Evolutionary conservation across 768 basidiomycete species (phyloP).

Genomic region (Naganishia onofrii): DNA sequence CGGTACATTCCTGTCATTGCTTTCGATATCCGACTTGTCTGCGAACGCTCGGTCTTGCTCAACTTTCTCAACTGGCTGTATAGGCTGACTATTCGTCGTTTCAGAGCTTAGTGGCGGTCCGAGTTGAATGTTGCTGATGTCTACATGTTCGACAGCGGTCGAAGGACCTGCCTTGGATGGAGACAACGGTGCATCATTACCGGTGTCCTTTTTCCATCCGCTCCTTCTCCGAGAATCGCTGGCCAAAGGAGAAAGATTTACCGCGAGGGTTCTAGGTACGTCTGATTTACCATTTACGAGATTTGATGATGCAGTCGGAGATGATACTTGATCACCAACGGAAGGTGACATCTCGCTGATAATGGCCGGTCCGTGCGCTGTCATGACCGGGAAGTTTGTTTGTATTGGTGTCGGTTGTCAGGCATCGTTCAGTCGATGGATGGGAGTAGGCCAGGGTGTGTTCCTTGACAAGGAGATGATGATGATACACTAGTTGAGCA

Average conservation of each 20-base stretch:
- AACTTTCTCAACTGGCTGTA: neutral
- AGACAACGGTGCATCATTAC: neutral
- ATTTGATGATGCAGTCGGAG: neutral
- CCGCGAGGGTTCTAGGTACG: neutral
- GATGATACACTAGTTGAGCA: too few species aligned
- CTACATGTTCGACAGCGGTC: neutral
- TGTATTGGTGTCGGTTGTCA: neutral
- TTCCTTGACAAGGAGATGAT: neutral
- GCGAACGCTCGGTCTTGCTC: neutral
- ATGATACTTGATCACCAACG: neutral
- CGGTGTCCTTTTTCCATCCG: constrained; percentile 14
- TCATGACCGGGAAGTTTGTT: neutral
- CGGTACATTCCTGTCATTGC: neutral
- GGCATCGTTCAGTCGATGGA: neutral
- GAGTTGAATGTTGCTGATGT: neutral
- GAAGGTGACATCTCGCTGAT: neutral
- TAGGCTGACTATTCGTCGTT: neutral
- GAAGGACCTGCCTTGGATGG: neutral
- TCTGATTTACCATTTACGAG: neutral
- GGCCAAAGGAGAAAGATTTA: constrained; percentile 1
- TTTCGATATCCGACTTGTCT: neutral
- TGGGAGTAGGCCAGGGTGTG: neutral
- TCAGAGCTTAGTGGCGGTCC: neutral
- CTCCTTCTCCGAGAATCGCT: constrained; percentile 3
- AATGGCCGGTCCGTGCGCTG: neutral